phyloP scores from a whole-genome alignment of 176 grass and related monocot species.

The Eremochloa ophiuroides region DNA sequence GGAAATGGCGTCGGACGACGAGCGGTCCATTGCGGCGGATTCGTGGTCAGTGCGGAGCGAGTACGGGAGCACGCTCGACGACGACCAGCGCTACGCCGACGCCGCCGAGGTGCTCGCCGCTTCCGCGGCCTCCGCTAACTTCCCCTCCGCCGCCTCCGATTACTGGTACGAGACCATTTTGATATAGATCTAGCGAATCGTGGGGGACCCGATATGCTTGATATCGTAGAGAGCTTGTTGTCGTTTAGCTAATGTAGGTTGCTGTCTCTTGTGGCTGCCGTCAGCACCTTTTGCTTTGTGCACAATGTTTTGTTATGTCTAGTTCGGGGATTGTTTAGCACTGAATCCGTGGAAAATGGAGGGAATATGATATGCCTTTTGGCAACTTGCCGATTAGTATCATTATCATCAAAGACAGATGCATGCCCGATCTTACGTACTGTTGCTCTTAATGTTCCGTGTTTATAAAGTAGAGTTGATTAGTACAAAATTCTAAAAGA shows the following conservation, averaged over 20 bases:
- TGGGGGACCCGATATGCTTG: neutral
- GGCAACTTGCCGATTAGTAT: neutral
- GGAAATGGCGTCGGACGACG: conserved; percentile 85
- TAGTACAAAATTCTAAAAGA: neutral
- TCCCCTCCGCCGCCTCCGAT: conserved; percentile 78
- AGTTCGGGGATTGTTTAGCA: neutral
- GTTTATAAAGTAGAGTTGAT: neutral
- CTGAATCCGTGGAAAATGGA: neutral
- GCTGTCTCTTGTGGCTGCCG: neutral
- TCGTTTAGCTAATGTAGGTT: neutral
- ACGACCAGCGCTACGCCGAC: conserved; percentile 92
- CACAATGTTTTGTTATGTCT: neutral
- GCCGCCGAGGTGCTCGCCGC: conserved; percentile 61
- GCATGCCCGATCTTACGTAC: neutral
- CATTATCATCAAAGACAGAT: neutral
- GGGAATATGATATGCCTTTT: neutral
- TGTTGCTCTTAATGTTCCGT: neutral
- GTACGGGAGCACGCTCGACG: conserved; percentile 93
- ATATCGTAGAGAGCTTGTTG: neutral
- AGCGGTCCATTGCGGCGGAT: conserved; percentile 90
- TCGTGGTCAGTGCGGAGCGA: conserved; percentile 99
- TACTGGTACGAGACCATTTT: conserved; percentile 50
- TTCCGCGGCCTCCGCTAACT: conserved; percentile 45
- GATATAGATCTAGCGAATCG: conserved; percentile 22
- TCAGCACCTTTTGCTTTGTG: neutral